Evolutionary conservation across 805 yeast species (phyloP), one percentile per base, ranked within the genome.

Genomic region (Candida patagonica): DNA sequence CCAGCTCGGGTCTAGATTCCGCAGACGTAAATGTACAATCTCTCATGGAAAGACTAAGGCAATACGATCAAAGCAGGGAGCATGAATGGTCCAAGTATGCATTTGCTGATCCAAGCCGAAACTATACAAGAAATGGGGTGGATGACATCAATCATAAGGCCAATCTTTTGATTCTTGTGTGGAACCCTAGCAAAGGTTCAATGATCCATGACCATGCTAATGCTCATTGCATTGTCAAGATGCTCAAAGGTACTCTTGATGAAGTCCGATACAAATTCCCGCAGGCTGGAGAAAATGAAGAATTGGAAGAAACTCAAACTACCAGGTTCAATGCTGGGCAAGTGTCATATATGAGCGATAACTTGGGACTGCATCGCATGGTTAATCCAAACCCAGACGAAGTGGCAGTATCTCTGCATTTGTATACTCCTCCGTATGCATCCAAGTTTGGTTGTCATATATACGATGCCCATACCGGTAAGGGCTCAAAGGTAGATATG

Each of bases 381-480:
- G 59, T 65, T 30, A 80, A 80, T 54, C 68, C 68, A 5, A 37
- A 38, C 15, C 53, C 61, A 0, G 53, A 60, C 16, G 65, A 64
- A 27, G 57, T 63, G 17, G 75, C 83, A 9, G 74, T 80, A 12
- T 72, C 82, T 30, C 66, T 80, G 55, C 88, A 80, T 57, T 66
- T 80, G 40, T 80, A 80, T 60, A 78, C 87, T 5, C 87, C 88
- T 5, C 86, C 88, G 6, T 78, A 78, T 55, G 88, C 86, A 4
- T 62, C 77, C 38, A 64, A 71, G 54, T 72, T 49, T 26, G 68
- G 68, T 21, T 65, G 68, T 52, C 51, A 56, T 41, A 54, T 63
- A 6, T 64, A 53, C 49, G 80, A 75, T 49, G 67, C 67, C 29
- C 57, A 53, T 25, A 64, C 64, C 39, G 78, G 79, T 36, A 62